Evolutionary conservation across 2,329 filamentous ascomycete genomes (phyloP), one percentile per base, ranked within the genome.

Genomic region (Fusarium redolens): DNA sequence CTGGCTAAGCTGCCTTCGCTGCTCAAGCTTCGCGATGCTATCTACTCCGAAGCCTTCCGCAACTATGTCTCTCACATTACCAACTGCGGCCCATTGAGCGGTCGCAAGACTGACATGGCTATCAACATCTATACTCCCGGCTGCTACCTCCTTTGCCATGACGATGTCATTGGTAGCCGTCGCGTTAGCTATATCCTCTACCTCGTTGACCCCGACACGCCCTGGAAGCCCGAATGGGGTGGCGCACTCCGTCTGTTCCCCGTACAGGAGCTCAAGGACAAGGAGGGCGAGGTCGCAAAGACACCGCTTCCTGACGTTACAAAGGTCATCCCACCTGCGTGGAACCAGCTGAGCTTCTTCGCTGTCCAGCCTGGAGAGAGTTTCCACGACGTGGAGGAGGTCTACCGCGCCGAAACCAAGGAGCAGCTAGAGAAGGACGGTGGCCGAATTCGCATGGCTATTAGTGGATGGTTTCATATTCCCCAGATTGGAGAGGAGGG

Each of bases 391-490:
- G 96, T 99, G 61, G 96, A 98, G 84, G 96, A 99, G 83, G 96
- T 99, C 8, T 98, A 98, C 83, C 91, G 93, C 80, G 87, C 90
- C 78, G 86, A 84, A 72, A 86, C 80, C 67, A 86, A 85, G 79
- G 88, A 85, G 77, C 89, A 90, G 82, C 88, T 91, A 61, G 88
- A 87, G 79, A 90, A 87, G 81, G 89, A 95, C 65, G 92, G 92
- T 22, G 92, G 92, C 2, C 90, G 94, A 52, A 90, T 98, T 54
- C 92, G 96, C 75, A 98, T 99, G 96, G 96, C 96, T 56, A 97
- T 99, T 79, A 97, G 94, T 80, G 96, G 96, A 58, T 99, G 96
- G 96, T 99, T 97, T 82, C 96, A 99, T 82, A 98, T 99, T 72
- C 96, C 96, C 0, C 96, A 99, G 83, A 84, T 93, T 75, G 96